phyloP scores from a whole-genome alignment of 2,329 filamentous ascomycete genomes.

The Colletotrichum higginsianum region DNA sequence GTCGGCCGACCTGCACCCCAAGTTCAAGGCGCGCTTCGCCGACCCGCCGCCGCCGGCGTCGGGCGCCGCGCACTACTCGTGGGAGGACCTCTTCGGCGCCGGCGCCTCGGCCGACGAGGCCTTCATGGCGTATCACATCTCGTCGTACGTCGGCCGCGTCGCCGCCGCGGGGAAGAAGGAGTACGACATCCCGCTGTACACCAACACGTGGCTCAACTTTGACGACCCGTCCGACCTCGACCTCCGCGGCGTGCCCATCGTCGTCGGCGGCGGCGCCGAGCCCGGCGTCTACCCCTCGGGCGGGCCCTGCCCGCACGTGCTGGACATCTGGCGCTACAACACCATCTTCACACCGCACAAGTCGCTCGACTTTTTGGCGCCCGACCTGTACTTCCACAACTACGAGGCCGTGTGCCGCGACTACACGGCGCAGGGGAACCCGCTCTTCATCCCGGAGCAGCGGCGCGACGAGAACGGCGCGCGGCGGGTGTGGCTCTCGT shows the following conservation, averaged over 20 bases:
- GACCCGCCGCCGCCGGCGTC: conserved; percentile 42
- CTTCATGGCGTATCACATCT: conserved; percentile 56
- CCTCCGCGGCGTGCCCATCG: conserved; percentile 50
- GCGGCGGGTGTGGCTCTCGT: conserved; percentile 58
- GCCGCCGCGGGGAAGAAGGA: conserved; percentile 53
- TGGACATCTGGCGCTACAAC: conserved; percentile 58
- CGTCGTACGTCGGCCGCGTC: conserved; percentile 53
- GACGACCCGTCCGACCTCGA: conserved; percentile 51
- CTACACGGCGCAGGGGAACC: conserved; percentile 60
- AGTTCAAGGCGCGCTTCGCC: conserved; percentile 49
- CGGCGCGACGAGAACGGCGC: conserved; percentile 63
- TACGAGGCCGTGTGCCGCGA: conserved; percentile 60
- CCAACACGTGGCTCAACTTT: conserved; percentile 56
- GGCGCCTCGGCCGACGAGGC: conserved; percentile 50
- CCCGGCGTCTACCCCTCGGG: conserved; percentile 57
- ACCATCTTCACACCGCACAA: conserved; percentile 47
- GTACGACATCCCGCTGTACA: conserved; percentile 53
- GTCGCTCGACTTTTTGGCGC: conserved; percentile 61
- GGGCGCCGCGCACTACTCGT: conserved; percentile 46
- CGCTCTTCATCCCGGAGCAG: conserved; percentile 68
- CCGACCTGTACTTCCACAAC: conserved; percentile 65
- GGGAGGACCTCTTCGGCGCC: conserved; percentile 53
- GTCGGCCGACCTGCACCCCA: conserved; percentile 47
- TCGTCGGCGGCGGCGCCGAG: conserved; percentile 53
- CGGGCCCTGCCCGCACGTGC: conserved; percentile 50